Conservation (phyloP, 23 red algal genomes). For the Pyropia haitanensis region DNA sequence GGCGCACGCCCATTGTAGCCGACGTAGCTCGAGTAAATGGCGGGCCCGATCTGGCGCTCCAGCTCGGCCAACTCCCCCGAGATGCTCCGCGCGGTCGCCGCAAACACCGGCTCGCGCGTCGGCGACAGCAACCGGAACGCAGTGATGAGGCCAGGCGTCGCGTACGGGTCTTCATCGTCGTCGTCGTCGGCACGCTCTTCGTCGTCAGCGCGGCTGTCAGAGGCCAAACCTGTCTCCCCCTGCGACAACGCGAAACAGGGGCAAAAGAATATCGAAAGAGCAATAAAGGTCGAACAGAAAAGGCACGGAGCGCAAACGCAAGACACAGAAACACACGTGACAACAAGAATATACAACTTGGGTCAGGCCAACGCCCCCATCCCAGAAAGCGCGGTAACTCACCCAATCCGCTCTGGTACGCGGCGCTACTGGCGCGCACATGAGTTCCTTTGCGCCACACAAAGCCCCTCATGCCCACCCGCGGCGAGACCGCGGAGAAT, state of each 20-base stretch:
- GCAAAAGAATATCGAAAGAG: background rate
- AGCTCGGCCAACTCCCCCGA: constrained; percentile 58
- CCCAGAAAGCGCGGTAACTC: background rate
- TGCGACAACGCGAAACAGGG: background rate
- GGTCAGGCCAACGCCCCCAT: too few species aligned
- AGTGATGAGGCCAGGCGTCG: constrained; percentile 58
- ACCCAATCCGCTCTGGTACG: background rate
- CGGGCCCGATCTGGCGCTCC: constrained; percentile 60
- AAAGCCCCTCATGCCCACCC: too few species aligned
- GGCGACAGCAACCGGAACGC: constrained; percentile 70
- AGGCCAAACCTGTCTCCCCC: background rate
- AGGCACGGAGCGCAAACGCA: background rate
- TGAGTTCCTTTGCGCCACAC: too few species aligned
- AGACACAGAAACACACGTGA: background rate
- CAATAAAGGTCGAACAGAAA: background rate
- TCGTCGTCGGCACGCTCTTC: constrained; percentile 3
- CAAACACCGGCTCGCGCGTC: constrained; percentile 48
- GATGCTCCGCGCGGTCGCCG: constrained; percentile 41
- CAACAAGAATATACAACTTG: background rate
- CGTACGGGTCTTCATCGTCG: constrained; percentile 27
- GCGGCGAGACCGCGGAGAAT: too few species aligned
- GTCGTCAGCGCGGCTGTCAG: background rate
- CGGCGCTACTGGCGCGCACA: too few species aligned
- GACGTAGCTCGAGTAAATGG: constrained; percentile 54
- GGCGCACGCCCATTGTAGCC: constrained; percentile 66